These are phyloP conservation scores for Stereocaulon alpinum DNA, from an alignment of 495 filamentous ascomycete genomes.

Conservation along the genomic window DNA sequence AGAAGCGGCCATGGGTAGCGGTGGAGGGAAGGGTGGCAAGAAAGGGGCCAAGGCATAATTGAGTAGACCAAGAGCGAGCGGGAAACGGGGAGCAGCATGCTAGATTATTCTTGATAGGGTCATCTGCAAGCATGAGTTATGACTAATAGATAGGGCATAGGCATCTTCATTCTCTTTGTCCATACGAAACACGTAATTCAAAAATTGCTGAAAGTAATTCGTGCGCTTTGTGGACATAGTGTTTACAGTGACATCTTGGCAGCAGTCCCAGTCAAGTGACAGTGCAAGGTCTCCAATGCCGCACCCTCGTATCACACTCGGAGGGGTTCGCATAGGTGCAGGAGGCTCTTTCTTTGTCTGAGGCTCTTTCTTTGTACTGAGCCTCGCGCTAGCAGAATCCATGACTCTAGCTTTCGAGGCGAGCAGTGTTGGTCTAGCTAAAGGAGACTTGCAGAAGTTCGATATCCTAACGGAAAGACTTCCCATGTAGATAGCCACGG, in stretches of 20 bases:
- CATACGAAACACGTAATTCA: not conserved
- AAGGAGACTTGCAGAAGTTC: too few relatives aligned
- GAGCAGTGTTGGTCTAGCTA: too few relatives aligned
- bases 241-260: not conserved
- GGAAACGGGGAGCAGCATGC: not conserved
- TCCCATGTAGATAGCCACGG: too few relatives aligned
- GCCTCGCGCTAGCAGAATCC: too few relatives aligned
- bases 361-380: too few relatives aligned
- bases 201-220: not conserved
- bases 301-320: not conserved
- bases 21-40: conserved; percentile 19
- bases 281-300: not conserved
- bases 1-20: conserved; percentile 20
- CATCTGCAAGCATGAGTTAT: not conserved
- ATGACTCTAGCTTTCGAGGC: too few relatives aligned
- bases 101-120: not conserved
- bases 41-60: conserved; percentile 16
- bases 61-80: not conserved
- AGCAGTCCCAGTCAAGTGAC: not conserved
- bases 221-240: not conserved
- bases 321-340: too few relatives aligned
- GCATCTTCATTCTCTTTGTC: not conserved
- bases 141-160: not conserved
- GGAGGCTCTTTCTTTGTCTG: too few relatives aligned
- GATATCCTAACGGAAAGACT: too few relatives aligned